Base-by-base conservation (phyloP, 768 basidiomycete species). In the Suillus discolor region DNA sequence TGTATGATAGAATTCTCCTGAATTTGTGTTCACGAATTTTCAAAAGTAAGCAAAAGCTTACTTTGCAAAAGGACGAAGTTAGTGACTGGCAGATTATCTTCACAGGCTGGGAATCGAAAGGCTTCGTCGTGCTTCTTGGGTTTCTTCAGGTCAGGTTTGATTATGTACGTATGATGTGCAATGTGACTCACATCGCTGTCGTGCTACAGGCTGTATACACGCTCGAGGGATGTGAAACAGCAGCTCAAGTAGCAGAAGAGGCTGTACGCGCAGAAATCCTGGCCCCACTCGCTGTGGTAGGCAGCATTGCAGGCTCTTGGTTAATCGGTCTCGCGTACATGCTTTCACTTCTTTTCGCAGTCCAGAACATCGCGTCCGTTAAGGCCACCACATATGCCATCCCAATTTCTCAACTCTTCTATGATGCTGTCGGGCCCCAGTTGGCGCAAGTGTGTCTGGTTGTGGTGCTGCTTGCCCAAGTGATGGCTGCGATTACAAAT, bases 211-310 rank as follows among this genome's bases (percentile, higher is more conserved):
- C 74, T 9, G 86, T 87, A 20, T 87, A 87, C 68, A 86, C 86
- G 2, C 79, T 87, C 31, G 86, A 86, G 74, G 86, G 86, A n/a
- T 87, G 85, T 70, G 86, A 87, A 71, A 87, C 85, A 4, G 85
- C 85, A 44, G 86, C 86, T 25, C 86, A 87, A 69, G 81, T 87
- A 11, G 86, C 86, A 8, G 85, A 88, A 72, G 85, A 88, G 71
- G 85, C 85, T 36, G 77, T 80, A 57, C 81, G 82, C 38, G 86
- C 86, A 0, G 84, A 85, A 62, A 66, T 84, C 54, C 83, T 87
- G n/a, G 84, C 86, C 1, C 86, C 86, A 18, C 74, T 86, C 42
- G 86, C 85, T 8, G 81, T 87, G 41, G 83, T 85, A 20, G 83
- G 80, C 45, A 82, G 82, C 60, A 81, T 87, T 67, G 78, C 80